Evolutionary conservation across 768 basidiomycete species (phyloP), one percentile per base, ranked within the genome.

Genomic region (Pulveroboletus sp.): DNA sequence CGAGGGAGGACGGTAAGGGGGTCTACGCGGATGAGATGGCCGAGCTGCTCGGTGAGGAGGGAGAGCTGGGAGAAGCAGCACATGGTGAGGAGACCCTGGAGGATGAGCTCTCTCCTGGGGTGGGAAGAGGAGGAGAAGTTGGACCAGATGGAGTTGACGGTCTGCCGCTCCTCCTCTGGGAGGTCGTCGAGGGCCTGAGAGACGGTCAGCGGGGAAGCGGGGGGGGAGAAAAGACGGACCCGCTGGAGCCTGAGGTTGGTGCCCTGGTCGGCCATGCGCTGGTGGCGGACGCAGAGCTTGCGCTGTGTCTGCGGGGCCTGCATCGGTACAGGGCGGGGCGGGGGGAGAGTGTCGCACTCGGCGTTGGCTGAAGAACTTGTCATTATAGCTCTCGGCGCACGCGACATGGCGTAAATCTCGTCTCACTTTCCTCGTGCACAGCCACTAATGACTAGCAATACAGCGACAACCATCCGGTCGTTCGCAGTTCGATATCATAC

Each of bases 21-120:
- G 67, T 99, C 96, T 68, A 98, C 85, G 58, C 96, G 86, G 67
- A 96, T 97, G 58, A 97, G 85, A 57, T 90, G 85, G 29, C 83
- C 76, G 52, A 98, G 89, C 45, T 93, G 87, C 55, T 96, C 91
- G 26, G 93, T 87, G 50, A 99, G 85, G 43, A 97, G 87, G 23
- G 96, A 97, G 24, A 99, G 85, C 63, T 99, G 93, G 40, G 90
- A 94, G 75, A 96, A 97, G 71, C 96, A 98, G 68, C 94, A 98
- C 93, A 99, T 98, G 14, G 96, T 97, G 58, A 99, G 83, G 50
- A 99, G 80, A 34, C 96, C 96, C 61, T 90, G 91, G 42, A 99
- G 86, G 64, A 98, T 97, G 65, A 98, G 83, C 47, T 89, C 91
- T 31, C 96, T 81, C 30, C 89, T 83, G 6, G 87, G 82, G 61